These are phyloP conservation scores for Cercospora brassicicola DNA, from an alignment of 2,329 filamentous ascomycete species.

Conservation along the genomic window DNA sequence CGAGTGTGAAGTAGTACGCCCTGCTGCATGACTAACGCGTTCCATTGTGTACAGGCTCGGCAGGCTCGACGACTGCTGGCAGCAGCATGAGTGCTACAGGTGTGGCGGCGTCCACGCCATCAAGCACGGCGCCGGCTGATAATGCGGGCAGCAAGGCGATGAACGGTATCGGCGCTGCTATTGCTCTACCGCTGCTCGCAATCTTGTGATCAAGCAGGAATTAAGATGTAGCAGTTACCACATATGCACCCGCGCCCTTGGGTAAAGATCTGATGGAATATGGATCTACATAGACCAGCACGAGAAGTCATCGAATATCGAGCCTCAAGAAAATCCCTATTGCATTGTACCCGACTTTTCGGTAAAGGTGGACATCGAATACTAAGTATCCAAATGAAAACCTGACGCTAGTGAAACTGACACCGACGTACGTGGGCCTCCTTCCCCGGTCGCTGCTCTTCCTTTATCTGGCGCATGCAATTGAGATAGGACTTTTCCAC, in stretches of 20 bases:
- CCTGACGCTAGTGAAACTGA: neutral
- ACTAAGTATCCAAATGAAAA: neutral
- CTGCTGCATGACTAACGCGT: neutral
- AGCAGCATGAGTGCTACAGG: neutral
- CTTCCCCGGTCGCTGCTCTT: neutral
- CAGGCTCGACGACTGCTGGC: neutral
- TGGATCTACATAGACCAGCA: neutral
- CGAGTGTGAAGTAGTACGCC: neutral
- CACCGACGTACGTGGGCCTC: neutral
- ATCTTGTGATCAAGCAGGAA: neutral
- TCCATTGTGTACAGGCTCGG: neutral
- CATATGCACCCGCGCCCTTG: neutral
- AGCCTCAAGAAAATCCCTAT: neutral
- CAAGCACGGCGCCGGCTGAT: neutral
- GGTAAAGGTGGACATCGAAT: neutral
- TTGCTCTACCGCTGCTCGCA: neutral
- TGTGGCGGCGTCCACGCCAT: neutral
- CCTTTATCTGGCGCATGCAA: neutral
- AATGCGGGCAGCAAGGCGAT: neutral
- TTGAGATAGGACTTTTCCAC: neutral
- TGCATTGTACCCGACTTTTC: neutral
- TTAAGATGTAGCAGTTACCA: neutral
- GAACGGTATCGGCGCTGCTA: neutral
- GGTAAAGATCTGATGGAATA: neutral
- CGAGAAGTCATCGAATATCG: neutral